Conservation (phyloP, 768 basidiomycete genomes). For the Leucosporidium scottii region DNA sequence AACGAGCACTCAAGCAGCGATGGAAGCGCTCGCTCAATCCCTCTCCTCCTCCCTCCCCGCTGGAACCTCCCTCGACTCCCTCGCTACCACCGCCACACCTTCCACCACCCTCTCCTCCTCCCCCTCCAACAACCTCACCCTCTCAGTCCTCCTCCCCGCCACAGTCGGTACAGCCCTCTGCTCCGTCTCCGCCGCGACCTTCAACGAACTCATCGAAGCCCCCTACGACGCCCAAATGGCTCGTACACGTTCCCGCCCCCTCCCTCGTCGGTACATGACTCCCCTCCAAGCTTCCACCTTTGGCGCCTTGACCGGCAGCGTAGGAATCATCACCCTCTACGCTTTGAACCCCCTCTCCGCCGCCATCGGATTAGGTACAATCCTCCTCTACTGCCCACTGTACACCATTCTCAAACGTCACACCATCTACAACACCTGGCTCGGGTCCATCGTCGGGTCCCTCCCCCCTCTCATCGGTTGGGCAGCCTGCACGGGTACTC, state of each 20-base stretch:
- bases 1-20: conserved; percentile 42
- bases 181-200: conserved; percentile 83
- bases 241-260: conserved; percentile 76
- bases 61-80: conserved; percentile 4
- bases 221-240: conserved; percentile 97
- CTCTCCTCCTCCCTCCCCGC: conserved; percentile 18
- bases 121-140: conserved; percentile 32
- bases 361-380: conserved; percentile 70
- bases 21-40: conserved; percentile 35
- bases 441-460: conserved; percentile 84
- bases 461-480: conserved; percentile 96
- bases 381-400: conserved; percentile 77
- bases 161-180: conserved; percentile 85
- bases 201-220: conserved; percentile 90
- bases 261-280: conserved; percentile 75
- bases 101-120: conserved; percentile 10
- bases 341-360: conserved; percentile 80
- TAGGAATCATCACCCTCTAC: conserved; percentile 71
- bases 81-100: background rate
- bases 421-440: conserved; percentile 81
- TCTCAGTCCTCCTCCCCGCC: conserved; percentile 77
- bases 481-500: conserved; percentile 82
- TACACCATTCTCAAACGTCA: conserved; percentile 91
- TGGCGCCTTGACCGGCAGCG: conserved; percentile 64
- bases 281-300: conserved; percentile 78